A percentile compares a stretch with the other conserved stretches of the same genome.
Evolutionary conservation across 495 filamentous ascomycete genomes (phyloP).

Genomic region (Delitschia confertaspora): DNA sequence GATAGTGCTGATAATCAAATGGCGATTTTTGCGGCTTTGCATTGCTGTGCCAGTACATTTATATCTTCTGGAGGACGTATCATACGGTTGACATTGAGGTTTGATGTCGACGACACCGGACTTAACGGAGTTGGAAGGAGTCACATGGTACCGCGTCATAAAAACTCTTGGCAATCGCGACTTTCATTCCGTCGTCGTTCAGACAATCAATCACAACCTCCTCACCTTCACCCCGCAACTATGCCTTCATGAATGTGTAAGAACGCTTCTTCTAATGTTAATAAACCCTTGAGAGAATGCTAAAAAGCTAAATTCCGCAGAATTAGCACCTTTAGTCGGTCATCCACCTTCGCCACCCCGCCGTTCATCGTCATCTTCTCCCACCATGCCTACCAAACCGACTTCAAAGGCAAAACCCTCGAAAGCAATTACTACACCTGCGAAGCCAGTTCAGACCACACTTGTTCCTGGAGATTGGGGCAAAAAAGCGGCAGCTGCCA

Average conservation of each 20-base stretch:
- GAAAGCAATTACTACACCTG: conserved; percentile 29
- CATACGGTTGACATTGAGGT: no score
- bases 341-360: conserved; percentile 40
- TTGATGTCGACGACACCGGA: no score
- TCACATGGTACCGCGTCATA: no score
- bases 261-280: conserved; percentile 36
- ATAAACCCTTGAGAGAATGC: conserved; percentile 38
- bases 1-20: no score
- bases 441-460: conserved; percentile 22
- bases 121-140: no score
- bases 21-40: no score
- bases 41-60: no score
- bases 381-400: conserved; percentile 24
- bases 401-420: conserved; percentile 10
- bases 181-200: no score
- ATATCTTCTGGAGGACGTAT: no score
- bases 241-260: neutral
- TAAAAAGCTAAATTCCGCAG: conserved; percentile 8
- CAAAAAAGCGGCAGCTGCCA: conserved; percentile 22
- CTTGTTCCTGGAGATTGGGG: conserved; percentile 15
- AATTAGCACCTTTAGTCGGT: conserved; percentile 35
- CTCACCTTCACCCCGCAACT: no score
- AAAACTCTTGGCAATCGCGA: no score
- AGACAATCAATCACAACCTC: no score
- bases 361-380: conserved; percentile 6